Evolutionary conservation across 2,329 filamentous ascomycete genomes (phyloP).

Genomic region (Chaetomiaceae sp.): DNA sequence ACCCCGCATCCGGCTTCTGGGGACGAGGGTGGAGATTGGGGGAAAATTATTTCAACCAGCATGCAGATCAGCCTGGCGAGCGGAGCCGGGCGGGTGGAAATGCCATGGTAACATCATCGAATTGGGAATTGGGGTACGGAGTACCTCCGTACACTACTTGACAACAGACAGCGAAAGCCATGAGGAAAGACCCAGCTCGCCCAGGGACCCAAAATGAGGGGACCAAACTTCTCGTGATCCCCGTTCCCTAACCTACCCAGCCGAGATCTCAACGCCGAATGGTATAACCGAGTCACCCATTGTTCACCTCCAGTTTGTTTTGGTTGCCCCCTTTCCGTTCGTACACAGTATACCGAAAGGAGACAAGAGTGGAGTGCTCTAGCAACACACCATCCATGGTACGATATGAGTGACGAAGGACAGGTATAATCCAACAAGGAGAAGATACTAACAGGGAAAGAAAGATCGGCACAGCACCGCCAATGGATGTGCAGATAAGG

Average conservation of each 20-base stretch:
- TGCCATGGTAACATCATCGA: not conserved
- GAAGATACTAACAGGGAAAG: too few species aligned
- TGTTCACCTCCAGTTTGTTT: not conserved
- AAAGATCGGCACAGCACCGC: too few species aligned
- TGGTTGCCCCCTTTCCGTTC: not conserved
- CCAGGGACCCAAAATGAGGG: not conserved
- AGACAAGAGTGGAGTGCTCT: too few species aligned
- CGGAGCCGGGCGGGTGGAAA: not conserved
- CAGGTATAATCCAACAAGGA: too few species aligned
- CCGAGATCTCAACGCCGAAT: too few species aligned
- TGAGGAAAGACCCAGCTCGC: not conserved
- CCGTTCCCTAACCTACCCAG: not conserved
- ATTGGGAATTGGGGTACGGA: not conserved
- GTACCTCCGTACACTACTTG: too few species aligned
- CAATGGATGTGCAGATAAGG: too few species aligned
- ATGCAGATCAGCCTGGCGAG: not conserved
- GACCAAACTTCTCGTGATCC: not conserved
- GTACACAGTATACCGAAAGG: too few species aligned
- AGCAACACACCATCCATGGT: too few species aligned
- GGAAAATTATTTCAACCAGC: not conserved
- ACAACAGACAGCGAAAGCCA: too few species aligned
- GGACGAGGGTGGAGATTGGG: not conserved
- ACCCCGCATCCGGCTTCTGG: slow-evolving; percentile 15
- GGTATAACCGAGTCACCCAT: too few species aligned
- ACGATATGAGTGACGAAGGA: too few species aligned